Base-by-base conservation (phyloP, 179 eudicot genomes). In the Amaranthus tricolor region DNA sequence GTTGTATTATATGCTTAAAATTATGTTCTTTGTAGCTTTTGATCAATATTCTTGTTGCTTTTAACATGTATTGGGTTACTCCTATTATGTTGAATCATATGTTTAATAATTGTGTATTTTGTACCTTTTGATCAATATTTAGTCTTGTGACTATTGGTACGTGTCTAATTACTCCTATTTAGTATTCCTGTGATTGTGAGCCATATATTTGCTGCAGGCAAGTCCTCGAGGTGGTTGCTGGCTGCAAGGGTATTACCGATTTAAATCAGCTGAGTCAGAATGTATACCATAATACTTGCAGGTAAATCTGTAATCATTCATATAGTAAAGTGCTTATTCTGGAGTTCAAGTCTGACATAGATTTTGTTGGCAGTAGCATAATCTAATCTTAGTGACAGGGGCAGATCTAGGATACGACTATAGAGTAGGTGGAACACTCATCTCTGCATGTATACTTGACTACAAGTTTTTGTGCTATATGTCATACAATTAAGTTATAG, bases 161-260 rank as follows among this genome's bases (percentile, higher is more conserved):
- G 12, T 79, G 43, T 19, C 17, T 43, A 24, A 53, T 47, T 15
- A 68, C 62, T 31, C 59, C 49, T 49, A 6, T 9, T 9, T 24
- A 21, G 57, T 48, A 58, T 16, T 59, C 43, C 43, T 47, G 47
- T 66, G 43, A 68, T 44, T 16, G 7, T 16, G 58, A 16, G 40
- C 24, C 15, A 56, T 59, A 14, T 68, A 43, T 81, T 13, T 50
- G 48, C 51, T 82, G 64, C 79, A 96, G 99, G 90, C 99, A 96
- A 90, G 99, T 96, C 62, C 99, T 96, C 80, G 98, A 96, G 88
- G 97, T 93, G 57, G 97, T 96, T 68, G 94, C 90, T 79, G 97
- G 95, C 53, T 88, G 96, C 81, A 96, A 91, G 86, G 92, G 91
- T 72, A 84, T 88, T 51, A 84, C 82, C 61, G 94, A 96, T 71